Evolutionary conservation across 805 yeast genomes (phyloP), one percentile per base, ranked within the genome.

Genomic region (Yarrowia sp.): DNA sequence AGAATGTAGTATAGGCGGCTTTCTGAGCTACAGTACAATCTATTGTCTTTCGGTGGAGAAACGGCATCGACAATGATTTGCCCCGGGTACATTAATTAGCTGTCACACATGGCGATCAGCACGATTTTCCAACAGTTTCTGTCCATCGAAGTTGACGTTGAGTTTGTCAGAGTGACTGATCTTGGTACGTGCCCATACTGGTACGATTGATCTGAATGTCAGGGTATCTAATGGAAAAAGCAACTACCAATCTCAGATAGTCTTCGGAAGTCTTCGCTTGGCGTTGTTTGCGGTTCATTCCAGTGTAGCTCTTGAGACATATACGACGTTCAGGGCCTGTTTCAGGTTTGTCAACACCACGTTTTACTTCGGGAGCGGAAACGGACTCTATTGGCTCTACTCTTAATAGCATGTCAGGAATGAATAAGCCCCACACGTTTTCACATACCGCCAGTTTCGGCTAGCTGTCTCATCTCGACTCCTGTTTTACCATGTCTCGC

Each of bases 401-500:
- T 38, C 40, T 4, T 11, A 38, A 38, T 45, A n/a, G 4, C 8
- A 45, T 11, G 19, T 32, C 42, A 16, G 32, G 42, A 36, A 52
- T 52, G 56, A 5, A n/a, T 3, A 36, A 11, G 12, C 32, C 42
- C 42, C 42, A 3, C 55, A n/a, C n/a, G 19, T n/a, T n/a, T 9
- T n/a, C 9, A n/a, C n/a, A 15, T 15, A 15, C 12, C 8, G 14
- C 55, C 22, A 10, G 32, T 26, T 26, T 26, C 32, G 32, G 32
- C 32, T 26, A n/a, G 5, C 9, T 50, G 55, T 50, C 55, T 50
- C 55, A 32, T 9, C 38, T 50, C 1, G n/a, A 32, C 56, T 36
- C 56, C 56, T 36, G 56, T 52, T 42, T 52, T 16, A 35, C 9
- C 15, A 16, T 36, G 55, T 50, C 55, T 50, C n/a, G 40, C 22